Conservation (phyloP, 768 basidiomycete species). For the Macrolepiota albuminosa region DNA sequence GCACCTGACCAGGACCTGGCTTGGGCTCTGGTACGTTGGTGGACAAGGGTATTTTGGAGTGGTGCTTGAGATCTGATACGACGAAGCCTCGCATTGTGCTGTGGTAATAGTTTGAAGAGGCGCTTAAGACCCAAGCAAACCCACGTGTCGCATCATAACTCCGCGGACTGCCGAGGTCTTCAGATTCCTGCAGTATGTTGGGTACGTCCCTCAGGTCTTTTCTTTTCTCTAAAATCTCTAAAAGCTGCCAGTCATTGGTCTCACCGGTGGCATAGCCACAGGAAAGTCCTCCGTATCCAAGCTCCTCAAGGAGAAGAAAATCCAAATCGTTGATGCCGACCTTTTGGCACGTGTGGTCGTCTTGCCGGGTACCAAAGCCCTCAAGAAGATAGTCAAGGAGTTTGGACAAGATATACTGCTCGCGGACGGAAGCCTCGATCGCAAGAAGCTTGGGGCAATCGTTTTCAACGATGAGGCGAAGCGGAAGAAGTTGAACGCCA, state of each 20-base stretch:
- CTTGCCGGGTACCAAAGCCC: conserved; percentile 73
- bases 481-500: conserved; percentile 70
- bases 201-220: neutral
- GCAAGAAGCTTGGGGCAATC: conserved; percentile 77
- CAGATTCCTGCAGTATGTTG: conserved; percentile 7
- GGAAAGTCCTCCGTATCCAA: conserved; percentile 92
- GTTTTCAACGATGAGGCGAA: conserved; percentile 77
- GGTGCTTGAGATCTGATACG: conserved; percentile 64
- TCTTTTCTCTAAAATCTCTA: neutral
- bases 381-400: conserved; percentile 55
- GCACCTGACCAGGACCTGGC: conserved; percentile 46
- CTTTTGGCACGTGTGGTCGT: conserved; percentile 82
- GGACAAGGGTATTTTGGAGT: conserved; percentile 53
- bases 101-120: neutral
- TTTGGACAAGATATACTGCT: conserved; percentile 73
- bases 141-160: neutral
- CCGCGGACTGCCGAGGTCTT: neutral
- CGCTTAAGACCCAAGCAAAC: neutral
- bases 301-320: conserved; percentile 55
- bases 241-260: conserved; percentile 67
- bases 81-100: conserved; percentile 72
- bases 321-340: conserved; percentile 95
- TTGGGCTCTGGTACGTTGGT: conserved; percentile 56
- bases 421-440: conserved; percentile 69
- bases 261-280: conserved; percentile 95